Base-by-base conservation (phyloP, 2,329 filamentous ascomycete genomes). In the Annulohypoxylon truncatum region DNA sequence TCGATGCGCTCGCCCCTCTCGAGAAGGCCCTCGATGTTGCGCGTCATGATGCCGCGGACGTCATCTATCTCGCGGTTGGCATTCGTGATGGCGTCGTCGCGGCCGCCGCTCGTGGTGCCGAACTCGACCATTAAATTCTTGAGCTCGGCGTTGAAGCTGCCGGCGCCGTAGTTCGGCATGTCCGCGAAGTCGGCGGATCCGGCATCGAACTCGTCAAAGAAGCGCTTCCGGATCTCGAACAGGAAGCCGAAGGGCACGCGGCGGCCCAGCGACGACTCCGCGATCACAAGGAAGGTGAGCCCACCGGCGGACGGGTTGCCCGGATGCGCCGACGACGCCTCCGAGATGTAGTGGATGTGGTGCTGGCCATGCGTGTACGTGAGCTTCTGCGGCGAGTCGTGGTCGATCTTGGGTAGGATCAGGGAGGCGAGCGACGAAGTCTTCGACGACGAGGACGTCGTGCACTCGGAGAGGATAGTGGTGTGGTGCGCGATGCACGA, bases 291-390 rank as follows among this genome's bases (percentile, higher is more conserved):
- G 81, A 96, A 99, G 48, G 94, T 97, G 38, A 99, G 87, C 0
- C 94, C 92, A 56, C 93, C 93, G 53, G 92, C 89, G 6, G 89
- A 88, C 52, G 84, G 84, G 73, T 80, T 83, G 74, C 72, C 76
- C 61, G 82, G 82, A 75, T 90, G 87, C 73, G 87, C 87, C 2
- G 89, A 90, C 8, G 93, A 90, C 0, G 93, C 89, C 77, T 96
- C 92, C 75, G 94, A 88, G 77, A 98, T 92, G 84, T 97, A 97
- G 85, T 99, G 95, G 79, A 98, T 96, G 84, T 96, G 93, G 79
- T 96, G 90, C 65, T 90, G 85, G 81, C 94, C 92, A 80, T 97
- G 94, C 40, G 93, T 96, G 83, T 97, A 97, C 58, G 95, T 98
- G 71, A 97, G 88, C 81, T 97, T 97, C 77, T 97, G 90, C 0